Percentiles rank a stretch among this genome's conserved stretches.
phyloP scores from a whole-genome alignment of 2,329 filamentous ascomycete genomes.

The Phoma sp. region DNA sequence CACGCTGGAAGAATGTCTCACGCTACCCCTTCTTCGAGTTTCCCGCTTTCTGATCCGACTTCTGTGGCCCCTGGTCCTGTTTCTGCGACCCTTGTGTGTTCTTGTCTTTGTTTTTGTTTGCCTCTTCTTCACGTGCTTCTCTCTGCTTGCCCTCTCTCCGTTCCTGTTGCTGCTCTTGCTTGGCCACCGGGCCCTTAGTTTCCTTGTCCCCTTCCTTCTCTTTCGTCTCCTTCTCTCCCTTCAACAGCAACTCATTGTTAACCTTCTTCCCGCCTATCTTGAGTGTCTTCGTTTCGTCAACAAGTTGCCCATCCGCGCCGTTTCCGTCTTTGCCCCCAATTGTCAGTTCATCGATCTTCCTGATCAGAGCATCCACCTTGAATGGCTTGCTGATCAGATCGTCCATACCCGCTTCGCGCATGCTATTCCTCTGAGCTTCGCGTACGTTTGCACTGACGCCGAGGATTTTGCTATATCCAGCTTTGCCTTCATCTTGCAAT shows the following conservation, averaged over 20 bases:
- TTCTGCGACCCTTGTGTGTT: neutral
- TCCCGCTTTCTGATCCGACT: neutral
- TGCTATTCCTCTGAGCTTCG: conserved; percentile 42
- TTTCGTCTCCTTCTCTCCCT: neutral
- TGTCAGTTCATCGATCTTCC: conserved; percentile 36
- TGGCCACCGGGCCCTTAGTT: neutral
- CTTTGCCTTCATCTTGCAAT: conserved; percentile 43
- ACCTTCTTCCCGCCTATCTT: neutral
- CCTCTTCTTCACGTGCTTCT: neutral
- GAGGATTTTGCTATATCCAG: conserved; percentile 45
- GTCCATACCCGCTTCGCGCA: conserved; percentile 49
- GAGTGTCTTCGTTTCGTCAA: neutral
- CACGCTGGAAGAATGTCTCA: neutral
- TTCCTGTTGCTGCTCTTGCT: neutral
- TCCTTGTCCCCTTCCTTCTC: neutral
- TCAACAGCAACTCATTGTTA: neutral
- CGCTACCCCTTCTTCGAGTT: neutral
- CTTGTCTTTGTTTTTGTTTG: neutral
- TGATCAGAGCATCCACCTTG: conserved; percentile 46
- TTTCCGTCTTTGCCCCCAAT: conserved; percentile 13
- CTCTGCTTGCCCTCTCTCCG: neutral
- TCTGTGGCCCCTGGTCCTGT: neutral
- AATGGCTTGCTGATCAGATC: conserved; percentile 51
- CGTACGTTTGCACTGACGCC: conserved; percentile 51
- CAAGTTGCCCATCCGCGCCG: conserved; percentile 1